phyloP scores from a whole-genome alignment of 208 protist genomes.

The Acanthamoeba triangularis region DNA sequence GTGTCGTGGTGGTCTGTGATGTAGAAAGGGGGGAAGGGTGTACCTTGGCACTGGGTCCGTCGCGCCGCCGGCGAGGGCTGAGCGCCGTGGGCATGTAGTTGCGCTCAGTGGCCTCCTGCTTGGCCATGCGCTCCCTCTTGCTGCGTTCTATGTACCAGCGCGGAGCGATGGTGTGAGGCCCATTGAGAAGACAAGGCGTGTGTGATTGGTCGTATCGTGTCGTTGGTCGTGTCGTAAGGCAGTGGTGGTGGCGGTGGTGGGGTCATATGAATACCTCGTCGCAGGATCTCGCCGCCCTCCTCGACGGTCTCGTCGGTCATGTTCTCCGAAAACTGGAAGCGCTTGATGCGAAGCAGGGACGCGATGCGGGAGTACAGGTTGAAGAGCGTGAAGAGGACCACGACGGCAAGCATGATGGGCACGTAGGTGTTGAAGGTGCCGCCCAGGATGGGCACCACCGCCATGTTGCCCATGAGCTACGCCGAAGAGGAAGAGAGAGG shows the following conservation, averaged over 20 bases:
- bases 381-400: slow-evolving; percentile 66
- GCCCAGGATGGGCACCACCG: slow-evolving; percentile 55
- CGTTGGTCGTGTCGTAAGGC: too few relatives aligned
- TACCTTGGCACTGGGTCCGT: background rate
- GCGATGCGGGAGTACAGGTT: slow-evolving; percentile 63
- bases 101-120: background rate
- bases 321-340: slow-evolving; percentile 59
- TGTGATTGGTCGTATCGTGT: too few relatives aligned
- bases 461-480: slow-evolving; percentile 71
- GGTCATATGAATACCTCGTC: slow-evolving; percentile 41
- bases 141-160: background rate
- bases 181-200: too few relatives aligned
- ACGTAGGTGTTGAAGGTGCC: slow-evolving; percentile 72
- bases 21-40: background rate
- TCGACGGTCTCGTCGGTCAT: slow-evolving; percentile 27
- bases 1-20: background rate
- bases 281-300: slow-evolving; percentile 52
- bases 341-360: slow-evolving; percentile 17
- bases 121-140: slow-evolving; percentile 56
- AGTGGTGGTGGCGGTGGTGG: too few relatives aligned
- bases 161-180: background rate
- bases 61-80: background rate
- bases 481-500: too few relatives aligned
- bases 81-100: slow-evolving; percentile 6
- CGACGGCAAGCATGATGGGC: slow-evolving; percentile 21